Evolutionary conservation across 495 filamentous ascomycete genomes (phyloP), one percentile per base, ranked within the genome.

Genomic region (Glarea lozoyensis): DNA sequence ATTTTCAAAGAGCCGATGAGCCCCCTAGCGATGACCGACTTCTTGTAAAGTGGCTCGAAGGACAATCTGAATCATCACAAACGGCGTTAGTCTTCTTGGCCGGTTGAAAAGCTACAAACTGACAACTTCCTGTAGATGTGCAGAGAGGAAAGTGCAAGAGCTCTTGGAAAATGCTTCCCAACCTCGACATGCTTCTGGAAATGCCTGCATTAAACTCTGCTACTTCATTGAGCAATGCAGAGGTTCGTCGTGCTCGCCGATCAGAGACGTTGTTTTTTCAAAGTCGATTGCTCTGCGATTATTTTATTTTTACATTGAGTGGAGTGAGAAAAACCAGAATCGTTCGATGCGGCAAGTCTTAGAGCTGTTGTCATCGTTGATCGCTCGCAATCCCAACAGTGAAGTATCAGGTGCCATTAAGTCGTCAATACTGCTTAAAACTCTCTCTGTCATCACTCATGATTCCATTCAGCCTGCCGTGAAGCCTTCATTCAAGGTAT

Each of bases 291-390:
- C 80, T 62, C 51, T 68, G 10, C 62, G 66, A 32, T 57, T 84
- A 3, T 86, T 92, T 54, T 62, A 78, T 11, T 76, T 84, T 37
- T 90, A 79, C 50, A 64, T 94, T 46, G 70, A 78, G 43, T 82
- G 78, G 62, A 86, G 77, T 48, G 82, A 90, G 49, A 75, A 78
- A 49, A 73, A 82, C 25, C 81, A 81, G 45, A 72, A 81, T 19
- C 82, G 87, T 40, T 79, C 84, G 21, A 72, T 88, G 71, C 79
- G 79, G 55, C 81, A 86, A 48, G 67, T 89, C 0, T 59, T 93
- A 34, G 66, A 75, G 49, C 69, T 76, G 32, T 57, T 85, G 40
- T 66, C 66, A 24, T 59, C 64, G 15, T 66, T 78, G 6, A 53
- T 80, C 30, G 61, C 54, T 12, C 73, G 62, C 25, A 72, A 75